Evolutionary conservation across 176 grass and related monocot genomes (phyloP).

Genomic region (barley (Hordeum vulgare)): MorexV3_pseudomolecules_assembly NC_058519.1:787405-787904

Average conservation of each 20-base stretch:
- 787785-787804: slow-evolving; percentile 2
- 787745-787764: slow-evolving; percentile 69
- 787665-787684: background rate
- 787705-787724: slow-evolving; percentile 93
- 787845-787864: background rate
- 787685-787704: slow-evolving; percentile 60
- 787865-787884: slow-evolving; percentile 1
- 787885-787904: slow-evolving; percentile 24
- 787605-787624: background rate
- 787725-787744: slow-evolving; percentile 90
- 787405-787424: background rate
- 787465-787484: background rate
- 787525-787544: background rate
- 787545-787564: background rate
- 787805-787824: background rate
- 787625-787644: background rate
- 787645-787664: background rate
- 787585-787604: background rate
- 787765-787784: slow-evolving; percentile 75
- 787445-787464: background rate
- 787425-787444: background rate
- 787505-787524: background rate
- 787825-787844: background rate
- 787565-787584: background rate
- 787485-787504: background rate